phyloP scores from a whole-genome alignment of 805 yeast genomes.

The Hanseniaspora guilliermondii region DNA sequence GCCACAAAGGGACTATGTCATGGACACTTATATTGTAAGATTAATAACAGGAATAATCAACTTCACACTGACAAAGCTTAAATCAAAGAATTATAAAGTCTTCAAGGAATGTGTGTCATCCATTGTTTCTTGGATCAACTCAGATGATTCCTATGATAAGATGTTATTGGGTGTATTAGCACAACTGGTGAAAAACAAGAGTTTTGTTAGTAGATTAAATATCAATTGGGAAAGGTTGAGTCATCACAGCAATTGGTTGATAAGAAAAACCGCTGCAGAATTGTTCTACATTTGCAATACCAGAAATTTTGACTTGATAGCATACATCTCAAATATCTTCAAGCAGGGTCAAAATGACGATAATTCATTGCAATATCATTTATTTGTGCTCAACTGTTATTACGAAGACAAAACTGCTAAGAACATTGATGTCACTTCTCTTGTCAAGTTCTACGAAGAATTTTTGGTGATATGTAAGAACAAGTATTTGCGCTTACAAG shows the following conservation, averaged over 20 bases:
- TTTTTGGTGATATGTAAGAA: not conserved
- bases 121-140: not conserved
- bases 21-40: constrained; percentile 12
- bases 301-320: not conserved
- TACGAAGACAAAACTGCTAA: not conserved
- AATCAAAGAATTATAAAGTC: not conserved
- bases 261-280: constrained; percentile 10
- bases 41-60: constrained; percentile 7
- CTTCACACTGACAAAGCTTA: not conserved
- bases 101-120: not conserved
- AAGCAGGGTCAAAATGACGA: not conserved
- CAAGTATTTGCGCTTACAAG: constrained; percentile 7
- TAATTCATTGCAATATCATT: not conserved
- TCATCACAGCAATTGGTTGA: not conserved
- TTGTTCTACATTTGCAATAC: constrained; percentile 2
- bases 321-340: not conserved
- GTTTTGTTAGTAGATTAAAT: not conserved
- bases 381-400: constrained; percentile 1
- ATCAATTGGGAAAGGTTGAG: not conserved
- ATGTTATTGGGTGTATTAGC: not conserved
- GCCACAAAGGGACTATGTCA: constrained; percentile 1
- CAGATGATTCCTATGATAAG: not conserved
- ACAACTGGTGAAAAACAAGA: constrained; percentile 4
- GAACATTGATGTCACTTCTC: not conserved
- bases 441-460: not conserved